Conservation (phyloP, 1,284 basidiomycete genomes). For the Vanrija sp. region DNA sequence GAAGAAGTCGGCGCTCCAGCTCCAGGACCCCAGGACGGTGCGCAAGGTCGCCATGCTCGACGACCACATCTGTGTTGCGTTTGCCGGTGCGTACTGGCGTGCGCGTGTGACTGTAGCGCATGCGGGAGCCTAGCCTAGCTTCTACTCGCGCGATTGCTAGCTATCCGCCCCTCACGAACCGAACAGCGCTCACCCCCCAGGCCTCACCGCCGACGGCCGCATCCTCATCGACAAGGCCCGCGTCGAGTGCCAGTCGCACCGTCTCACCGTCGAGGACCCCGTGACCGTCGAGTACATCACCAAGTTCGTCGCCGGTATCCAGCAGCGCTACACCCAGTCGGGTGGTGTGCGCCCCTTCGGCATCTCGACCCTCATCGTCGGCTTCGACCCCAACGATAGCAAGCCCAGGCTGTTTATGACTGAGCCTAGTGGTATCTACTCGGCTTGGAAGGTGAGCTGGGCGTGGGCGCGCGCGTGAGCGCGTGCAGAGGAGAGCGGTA, state of each 20-base stretch:
- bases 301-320: slow-evolving; percentile 93
- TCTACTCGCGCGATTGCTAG: background rate
- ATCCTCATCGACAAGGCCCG: slow-evolving; percentile 97
- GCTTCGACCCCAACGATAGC: slow-evolving; percentile 91
- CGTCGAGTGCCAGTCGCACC: slow-evolving; percentile 95
- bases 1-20: slow-evolving; percentile 95
- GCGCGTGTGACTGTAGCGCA: background rate
- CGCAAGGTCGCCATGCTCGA: slow-evolving; percentile 98
- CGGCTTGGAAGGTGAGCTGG: slow-evolving; percentile 88
- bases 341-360: slow-evolving; percentile 98
- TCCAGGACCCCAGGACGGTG: slow-evolving; percentile 96
- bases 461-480: background rate
- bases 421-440: slow-evolving; percentile 96
- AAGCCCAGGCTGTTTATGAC: slow-evolving; percentile 91
- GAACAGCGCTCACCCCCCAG: slow-evolving; percentile 51
- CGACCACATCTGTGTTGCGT: slow-evolving; percentile 95
- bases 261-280: slow-evolving; percentile 95
- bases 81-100: slow-evolving; percentile 67
- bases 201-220: slow-evolving; percentile 94
- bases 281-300: slow-evolving; percentile 99
- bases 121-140: background rate
- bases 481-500: too few relatives aligned
- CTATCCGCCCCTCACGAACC: too few relatives aligned
- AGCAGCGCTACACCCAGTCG: slow-evolving; percentile 99
- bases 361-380: slow-evolving; percentile 93